A percentile compares a stretch with the other conserved stretches of the same genome.
Evolutionary conservation across 495 filamentous ascomycete species (phyloP).

Genomic region (Penicillium angulare): DNA sequence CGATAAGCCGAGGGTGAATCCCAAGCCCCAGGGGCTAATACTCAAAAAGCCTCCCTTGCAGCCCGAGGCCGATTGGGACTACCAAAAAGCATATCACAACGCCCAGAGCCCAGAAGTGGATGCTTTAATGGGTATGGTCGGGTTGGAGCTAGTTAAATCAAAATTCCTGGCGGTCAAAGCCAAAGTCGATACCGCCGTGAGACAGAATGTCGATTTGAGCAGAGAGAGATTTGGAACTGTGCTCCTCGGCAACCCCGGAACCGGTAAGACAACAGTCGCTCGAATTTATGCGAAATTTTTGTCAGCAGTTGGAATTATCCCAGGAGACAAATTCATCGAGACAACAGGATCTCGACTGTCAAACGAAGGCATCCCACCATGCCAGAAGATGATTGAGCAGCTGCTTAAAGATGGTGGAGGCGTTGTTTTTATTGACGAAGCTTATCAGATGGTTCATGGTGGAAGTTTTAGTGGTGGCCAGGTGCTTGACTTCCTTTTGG

Average conservation of each 20-base stretch:
- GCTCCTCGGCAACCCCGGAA: conserved; percentile 78
- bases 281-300: conserved; percentile 71
- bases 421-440: conserved; percentile 70
- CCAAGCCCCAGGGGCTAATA: not conserved
- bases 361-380: conserved; percentile 56
- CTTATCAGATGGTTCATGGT: conserved; percentile 61
- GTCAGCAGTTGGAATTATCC: conserved; percentile 56
- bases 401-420: conserved; percentile 60
- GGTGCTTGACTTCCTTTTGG: conserved; percentile 72
- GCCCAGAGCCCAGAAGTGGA: conserved; percentile 60
- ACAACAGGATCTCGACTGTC: conserved; percentile 69
- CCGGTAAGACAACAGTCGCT: conserved; percentile 84
- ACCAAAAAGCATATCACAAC: conserved; percentile 51
- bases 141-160: conserved; percentile 67
- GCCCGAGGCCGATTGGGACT: conserved; percentile 58
- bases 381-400: conserved; percentile 58
- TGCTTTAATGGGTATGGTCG: conserved; percentile 66
- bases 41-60: conserved; percentile 16
- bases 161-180: conserved; percentile 63
- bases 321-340: conserved; percentile 55
- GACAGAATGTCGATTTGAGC: conserved; percentile 56
- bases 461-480: conserved; percentile 49
- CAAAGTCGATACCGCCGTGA: conserved; percentile 58
- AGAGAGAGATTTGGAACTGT: conserved; percentile 61
- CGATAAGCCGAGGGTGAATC: conserved; percentile 1